Percentiles rank a stretch among this genome's conserved stretches.
Conservation (phyloP, 2,329 filamentous ascomycete genomes). For the Arthrobotrys entomopaga region DNA sequence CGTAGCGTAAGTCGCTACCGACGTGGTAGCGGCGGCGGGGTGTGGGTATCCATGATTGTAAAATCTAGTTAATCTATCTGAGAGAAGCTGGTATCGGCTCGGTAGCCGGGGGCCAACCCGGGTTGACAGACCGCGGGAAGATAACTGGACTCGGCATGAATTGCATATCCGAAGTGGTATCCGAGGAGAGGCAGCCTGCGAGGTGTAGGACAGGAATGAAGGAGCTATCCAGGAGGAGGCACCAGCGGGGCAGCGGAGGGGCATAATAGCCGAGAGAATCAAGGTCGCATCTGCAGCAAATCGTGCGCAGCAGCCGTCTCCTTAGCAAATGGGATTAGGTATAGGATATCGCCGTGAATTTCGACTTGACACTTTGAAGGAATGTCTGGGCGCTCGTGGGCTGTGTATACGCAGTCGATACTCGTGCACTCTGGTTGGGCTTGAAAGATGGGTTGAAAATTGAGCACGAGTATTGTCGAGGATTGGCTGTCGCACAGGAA, state of each 20-base stretch:
- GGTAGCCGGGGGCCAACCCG: slow-evolving; percentile 21
- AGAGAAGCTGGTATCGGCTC: slow-evolving; percentile 34
- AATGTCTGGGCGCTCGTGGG: background rate
- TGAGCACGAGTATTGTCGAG: background rate
- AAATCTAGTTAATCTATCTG: slow-evolving; percentile 24
- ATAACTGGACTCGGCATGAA: slow-evolving; percentile 42
- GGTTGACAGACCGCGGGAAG: slow-evolving; percentile 38
- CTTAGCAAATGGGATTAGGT: background rate
- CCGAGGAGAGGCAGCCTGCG: slow-evolving; percentile 14
- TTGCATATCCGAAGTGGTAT: slow-evolving; percentile 46
- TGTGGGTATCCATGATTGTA: slow-evolving; percentile 18
- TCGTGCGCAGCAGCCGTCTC: slow-evolving; percentile 32
- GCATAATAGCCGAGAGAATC: slow-evolving; percentile 40
- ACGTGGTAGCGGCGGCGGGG: slow-evolving; percentile 4
- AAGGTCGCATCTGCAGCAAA: slow-evolving; percentile 46
- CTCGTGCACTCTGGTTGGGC: background rate
- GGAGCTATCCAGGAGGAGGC: slow-evolving; percentile 39
- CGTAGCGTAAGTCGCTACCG: slow-evolving; percentile 17
- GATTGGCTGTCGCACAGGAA: slow-evolving; percentile 48
- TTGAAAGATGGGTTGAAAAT: slow-evolving; percentile 13
- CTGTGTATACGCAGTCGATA: background rate
- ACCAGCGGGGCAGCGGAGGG: slow-evolving; percentile 53
- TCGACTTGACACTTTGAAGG: background rate
- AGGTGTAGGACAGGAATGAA: slow-evolving; percentile 16
- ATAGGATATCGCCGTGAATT: too few relatives aligned